A percentile compares a stretch with the other conserved stretches of the same genome.
These are phyloP conservation scores for Corylus americana DNA, from an alignment of 306 rosid species.

Conservation along the genomic window DNA sequence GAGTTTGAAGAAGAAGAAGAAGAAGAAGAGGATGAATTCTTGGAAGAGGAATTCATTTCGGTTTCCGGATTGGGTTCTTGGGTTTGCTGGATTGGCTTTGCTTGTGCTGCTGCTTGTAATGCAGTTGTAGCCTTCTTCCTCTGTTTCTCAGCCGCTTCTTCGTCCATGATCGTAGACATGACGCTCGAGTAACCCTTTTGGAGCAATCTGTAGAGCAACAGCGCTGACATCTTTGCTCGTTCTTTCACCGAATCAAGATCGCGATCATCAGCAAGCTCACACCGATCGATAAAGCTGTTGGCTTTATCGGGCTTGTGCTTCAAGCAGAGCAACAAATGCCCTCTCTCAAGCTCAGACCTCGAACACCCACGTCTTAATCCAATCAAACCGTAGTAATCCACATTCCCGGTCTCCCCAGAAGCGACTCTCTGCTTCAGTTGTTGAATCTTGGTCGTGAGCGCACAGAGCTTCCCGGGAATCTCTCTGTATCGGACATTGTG, in stretches of 20 bases:
- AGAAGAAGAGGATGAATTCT: background rate
- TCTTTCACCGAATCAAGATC: slow-evolving; percentile 78
- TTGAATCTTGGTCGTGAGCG: slow-evolving; percentile 61
- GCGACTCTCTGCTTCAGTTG: slow-evolving; percentile 69
- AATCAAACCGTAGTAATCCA: slow-evolving; percentile 78
- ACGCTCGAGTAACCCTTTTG: slow-evolving; percentile 81
- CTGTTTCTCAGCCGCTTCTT: slow-evolving; percentile 76
- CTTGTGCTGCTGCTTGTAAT: slow-evolving; percentile 43
- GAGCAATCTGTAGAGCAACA: slow-evolving; percentile 77
- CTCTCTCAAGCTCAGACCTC: slow-evolving; percentile 83
- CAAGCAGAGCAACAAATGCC: slow-evolving; percentile 62
- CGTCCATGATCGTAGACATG: slow-evolving; percentile 58
- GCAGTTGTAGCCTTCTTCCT: slow-evolving; percentile 61
- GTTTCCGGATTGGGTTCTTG: slow-evolving; percentile 35
- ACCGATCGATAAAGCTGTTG: slow-evolving; percentile 62
- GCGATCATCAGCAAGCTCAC: slow-evolving; percentile 69
- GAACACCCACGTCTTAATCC: slow-evolving; percentile 89
- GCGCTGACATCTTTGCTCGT: slow-evolving; percentile 70
- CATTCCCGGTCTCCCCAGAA: slow-evolving; percentile 63
- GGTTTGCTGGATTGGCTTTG: slow-evolving; percentile 45
- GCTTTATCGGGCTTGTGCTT: slow-evolving; percentile 91
- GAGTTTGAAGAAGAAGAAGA: slow-evolving; percentile 35
- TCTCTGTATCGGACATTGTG: slow-evolving; percentile 75
- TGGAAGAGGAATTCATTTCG: slow-evolving; percentile 20
- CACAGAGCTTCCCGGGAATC: slow-evolving; percentile 80